phyloP scores from a whole-genome alignment of 2,329 filamentous ascomycete species.

The Tolypocladium tundrense region DNA sequence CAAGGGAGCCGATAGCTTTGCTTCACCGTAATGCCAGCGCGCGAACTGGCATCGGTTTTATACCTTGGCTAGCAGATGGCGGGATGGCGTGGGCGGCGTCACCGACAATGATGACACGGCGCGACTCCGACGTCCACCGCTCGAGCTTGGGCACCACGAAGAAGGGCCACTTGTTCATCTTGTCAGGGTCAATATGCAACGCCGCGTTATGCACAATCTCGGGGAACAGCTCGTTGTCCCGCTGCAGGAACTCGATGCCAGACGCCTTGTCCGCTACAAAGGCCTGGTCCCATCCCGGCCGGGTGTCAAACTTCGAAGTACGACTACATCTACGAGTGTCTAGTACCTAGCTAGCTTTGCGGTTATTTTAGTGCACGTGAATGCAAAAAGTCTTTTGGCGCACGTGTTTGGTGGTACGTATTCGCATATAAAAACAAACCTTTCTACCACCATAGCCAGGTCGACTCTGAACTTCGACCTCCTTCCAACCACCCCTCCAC shows the following conservation, averaged over 20 bases:
- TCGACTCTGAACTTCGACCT: too few species aligned
- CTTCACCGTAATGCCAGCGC: neutral
- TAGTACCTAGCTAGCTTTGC: too few species aligned
- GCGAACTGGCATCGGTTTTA: neutral
- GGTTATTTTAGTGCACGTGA: too few species aligned
- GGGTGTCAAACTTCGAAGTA: conserved; percentile 9
- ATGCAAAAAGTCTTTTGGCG: too few species aligned
- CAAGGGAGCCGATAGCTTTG: too few species aligned
- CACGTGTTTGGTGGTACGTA: too few species aligned
- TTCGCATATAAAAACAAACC: too few species aligned
- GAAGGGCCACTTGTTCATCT: conserved; percentile 39
- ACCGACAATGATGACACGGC: conserved; percentile 32
- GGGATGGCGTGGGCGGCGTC: conserved; percentile 39
- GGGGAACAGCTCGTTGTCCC: conserved; percentile 24
- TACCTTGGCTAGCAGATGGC: conserved; percentile 33
- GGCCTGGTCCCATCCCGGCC: conserved; percentile 28
- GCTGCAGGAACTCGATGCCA: conserved; percentile 20
- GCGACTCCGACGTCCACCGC: conserved; percentile 27
- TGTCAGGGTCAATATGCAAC: conserved; percentile 15
- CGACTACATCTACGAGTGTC: too few species aligned
- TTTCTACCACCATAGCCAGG: too few species aligned
- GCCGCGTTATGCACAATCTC: conserved; percentile 24
- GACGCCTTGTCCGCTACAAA: conserved; percentile 27
- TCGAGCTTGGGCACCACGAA: conserved; percentile 35
- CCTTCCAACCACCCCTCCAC: too few species aligned